Percentiles rank a stretch among this genome's conserved stretches.
These are phyloP conservation scores for Lactarius quietus DNA, from an alignment of 768 basidiomycete species.

Conservation along the genomic window DNA sequence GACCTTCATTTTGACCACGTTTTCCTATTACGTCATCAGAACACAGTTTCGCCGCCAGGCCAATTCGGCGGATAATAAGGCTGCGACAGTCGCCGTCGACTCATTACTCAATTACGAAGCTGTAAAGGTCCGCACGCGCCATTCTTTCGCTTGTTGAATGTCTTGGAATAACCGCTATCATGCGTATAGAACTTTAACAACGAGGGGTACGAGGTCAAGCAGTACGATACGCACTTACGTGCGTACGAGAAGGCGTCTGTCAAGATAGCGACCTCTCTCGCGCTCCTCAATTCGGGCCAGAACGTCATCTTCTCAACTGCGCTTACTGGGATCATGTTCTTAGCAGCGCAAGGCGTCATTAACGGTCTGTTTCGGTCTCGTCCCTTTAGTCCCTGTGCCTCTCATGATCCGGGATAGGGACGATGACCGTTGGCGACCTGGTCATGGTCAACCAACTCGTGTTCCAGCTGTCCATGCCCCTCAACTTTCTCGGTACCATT, in stretches of 20 bases:
- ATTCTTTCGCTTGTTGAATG: no score
- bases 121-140: slow-evolving; percentile 69
- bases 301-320: slow-evolving; percentile 95
- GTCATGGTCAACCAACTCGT: slow-evolving; percentile 99
- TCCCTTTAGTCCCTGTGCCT: not conserved
- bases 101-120: slow-evolving; percentile 98
- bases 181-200: slow-evolving; percentile 90
- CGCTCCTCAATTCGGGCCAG: slow-evolving; percentile 93
- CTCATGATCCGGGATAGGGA: slow-evolving; percentile 48
- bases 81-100: slow-evolving; percentile 90
- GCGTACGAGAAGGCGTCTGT: slow-evolving; percentile 89
- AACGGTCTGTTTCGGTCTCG: slow-evolving; percentile 54
- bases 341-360: slow-evolving; percentile 92
- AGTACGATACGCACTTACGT: slow-evolving; percentile 86
- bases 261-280: slow-evolving; percentile 92
- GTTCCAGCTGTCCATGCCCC: slow-evolving; percentile 92
- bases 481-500: slow-evolving; percentile 96
- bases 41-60: slow-evolving; percentile 93
- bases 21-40: slow-evolving; percentile 39
- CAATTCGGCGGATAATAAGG: slow-evolving; percentile 95
- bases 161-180: not conserved
- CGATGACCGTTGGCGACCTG: slow-evolving; percentile 97
- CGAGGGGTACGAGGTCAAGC: slow-evolving; percentile 83
- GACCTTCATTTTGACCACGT: not conserved
- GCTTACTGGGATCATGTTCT: slow-evolving; percentile 90